Evolutionary conservation across 495 filamentous ascomycete species (phyloP), one percentile per base, ranked within the genome.

Genomic region (Penicillium lagena): DNA sequence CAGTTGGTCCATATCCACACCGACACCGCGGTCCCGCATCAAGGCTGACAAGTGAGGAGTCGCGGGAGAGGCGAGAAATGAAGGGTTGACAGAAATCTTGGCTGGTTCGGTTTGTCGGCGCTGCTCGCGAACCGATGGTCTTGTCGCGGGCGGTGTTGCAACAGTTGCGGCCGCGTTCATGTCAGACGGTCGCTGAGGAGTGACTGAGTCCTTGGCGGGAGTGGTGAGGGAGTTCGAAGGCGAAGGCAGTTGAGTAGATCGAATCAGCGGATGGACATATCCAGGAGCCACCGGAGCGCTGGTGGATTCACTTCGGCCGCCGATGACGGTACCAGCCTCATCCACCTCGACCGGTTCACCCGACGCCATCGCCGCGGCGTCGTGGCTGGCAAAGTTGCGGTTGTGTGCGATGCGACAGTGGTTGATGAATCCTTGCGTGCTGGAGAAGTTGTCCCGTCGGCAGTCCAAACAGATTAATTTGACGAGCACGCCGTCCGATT

Each of bases 341-440:
- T 85, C 78, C 38, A 79, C 70, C 46, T 95, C 87, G 36, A 95
- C 81, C 2, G 83, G 79, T 49, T 87, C 80, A 29, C 93, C 93
- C 42, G 87, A 91, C 15, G 85, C 87, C 30, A 88, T 72, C n/a
- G 93, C 93, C 35, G 93, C 93, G 42, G 87, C 88, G 57, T 96
- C 90, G 55, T 98, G 93, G 55, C 89, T 96, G 55, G 89, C 85
- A 68, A 87, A 96, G 41, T 90, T 88, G 39, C 88, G 78, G 47
- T 81, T 83, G 64, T 98, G 93, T 8, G 90, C 88, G 45, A 98
- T 96, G 35, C 93, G 89, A 56, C 90, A 96, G 56, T 98, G 93
- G 53, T 98, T 98, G 69, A 98, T 91, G 58, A 98, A 97, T 2
- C 93, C 93, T 62, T 98, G 93, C 1, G 88, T 88, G 63, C 89